Conservation (phyloP, 345 rosid genomes). For the Salix suchowensis region DNA sequence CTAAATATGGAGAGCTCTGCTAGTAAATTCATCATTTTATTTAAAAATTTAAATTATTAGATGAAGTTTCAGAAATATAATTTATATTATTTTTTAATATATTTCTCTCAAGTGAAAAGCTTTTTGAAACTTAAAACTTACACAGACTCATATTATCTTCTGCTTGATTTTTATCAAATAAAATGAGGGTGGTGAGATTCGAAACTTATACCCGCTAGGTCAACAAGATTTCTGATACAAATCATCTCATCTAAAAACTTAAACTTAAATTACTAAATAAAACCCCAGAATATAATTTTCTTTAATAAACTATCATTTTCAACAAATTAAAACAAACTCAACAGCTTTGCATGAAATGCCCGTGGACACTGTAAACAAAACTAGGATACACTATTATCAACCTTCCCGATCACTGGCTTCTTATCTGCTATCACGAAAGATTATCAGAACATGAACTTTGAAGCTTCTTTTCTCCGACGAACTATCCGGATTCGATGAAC, state of each 20-base stretch:
- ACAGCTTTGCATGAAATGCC: background rate
- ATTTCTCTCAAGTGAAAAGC: rapidly evolving
- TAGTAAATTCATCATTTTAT: too few relatives aligned
- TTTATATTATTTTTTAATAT: too few relatives aligned
- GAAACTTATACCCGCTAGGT: too few relatives aligned
- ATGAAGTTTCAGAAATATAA: rapidly evolving
- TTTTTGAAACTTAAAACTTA: rapidly evolving
- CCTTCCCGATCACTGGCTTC: too few relatives aligned
- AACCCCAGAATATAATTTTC: too few relatives aligned
- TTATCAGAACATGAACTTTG: background rate
- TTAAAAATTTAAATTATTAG: too few relatives aligned
- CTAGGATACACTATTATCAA: background rate
- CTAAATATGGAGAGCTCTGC: background rate
- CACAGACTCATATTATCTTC: rapidly evolving
- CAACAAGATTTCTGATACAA: too few relatives aligned
- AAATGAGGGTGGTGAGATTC: too few relatives aligned
- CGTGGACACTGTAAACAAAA: background rate
- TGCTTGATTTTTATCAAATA: too few relatives aligned
- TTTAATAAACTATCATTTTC: too few relatives aligned
- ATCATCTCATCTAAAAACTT: too few relatives aligned
- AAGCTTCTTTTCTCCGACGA: background rate
- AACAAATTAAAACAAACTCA: background rate
- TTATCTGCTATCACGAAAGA: background rate
- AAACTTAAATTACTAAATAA: too few relatives aligned
- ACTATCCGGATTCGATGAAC: background rate